Base-by-base conservation (phyloP, 805 yeast species). In the Kurtzmaniella fragi region DNA sequence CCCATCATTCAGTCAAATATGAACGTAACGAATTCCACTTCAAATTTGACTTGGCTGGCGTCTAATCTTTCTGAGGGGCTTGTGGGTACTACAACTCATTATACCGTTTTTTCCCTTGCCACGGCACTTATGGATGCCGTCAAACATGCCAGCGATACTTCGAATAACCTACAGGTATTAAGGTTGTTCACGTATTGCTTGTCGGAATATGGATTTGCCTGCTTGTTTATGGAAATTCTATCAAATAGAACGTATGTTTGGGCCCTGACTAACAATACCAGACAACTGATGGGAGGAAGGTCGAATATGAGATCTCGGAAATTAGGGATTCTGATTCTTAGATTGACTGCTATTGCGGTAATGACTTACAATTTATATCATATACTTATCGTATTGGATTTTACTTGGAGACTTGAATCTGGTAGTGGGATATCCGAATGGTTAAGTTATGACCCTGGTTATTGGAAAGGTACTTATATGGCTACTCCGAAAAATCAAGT, bases 171-270 rank as follows among this genome's bases (percentile, higher is more conserved):
- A n/a, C n/a, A n/a, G n/a, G 14, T 32, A 31, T 11, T 27, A 35
- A 33, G 42, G 35, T n/a, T 9, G 33, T 31, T 47, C 13, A 45
- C 54, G n/a, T 68, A 64, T 44, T 56, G 63, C 39, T 63, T 61
- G 36, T 63, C 70, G 10, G 37, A 54, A 5, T 68, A 68, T 41
- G 74, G 71, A 1, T 36, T 66, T 14, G 33, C 61, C 20, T 65
- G 71, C 39, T 49, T 68, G 35, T 37, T 60, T 5, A 62, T 67
- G 64, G 66, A 71, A 1, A 50, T 67, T 9, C 38, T 67, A 2
- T 49, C 67, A 42, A 67, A 67, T 43, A 42, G 72, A 13, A 67
- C 72, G 0, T 39, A 61, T 38, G 60, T 58, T 5, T 48, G 67
- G 40, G 72, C 73, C 2, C 59, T 67, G 12, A 57, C 67, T 12